Evolutionary conservation across 2,329 filamentous ascomycete genomes (phyloP).

Genomic region (Exophiala dermatitidis): DNA sequence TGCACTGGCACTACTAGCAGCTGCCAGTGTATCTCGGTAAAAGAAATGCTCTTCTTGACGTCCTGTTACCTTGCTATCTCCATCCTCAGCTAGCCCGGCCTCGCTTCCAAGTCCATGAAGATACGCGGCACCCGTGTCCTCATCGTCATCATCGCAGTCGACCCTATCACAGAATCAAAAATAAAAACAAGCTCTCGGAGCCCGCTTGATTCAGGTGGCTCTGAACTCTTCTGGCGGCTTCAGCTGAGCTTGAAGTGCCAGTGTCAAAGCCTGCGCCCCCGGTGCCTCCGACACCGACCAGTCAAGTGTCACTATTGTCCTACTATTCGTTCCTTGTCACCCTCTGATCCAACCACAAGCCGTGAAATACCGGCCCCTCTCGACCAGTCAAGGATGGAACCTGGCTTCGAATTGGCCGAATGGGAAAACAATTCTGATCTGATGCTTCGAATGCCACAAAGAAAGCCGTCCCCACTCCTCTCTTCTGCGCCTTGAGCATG

Average conservation of each 20-base stretch:
- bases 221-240: neutral
- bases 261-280: neutral
- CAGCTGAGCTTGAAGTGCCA: neutral
- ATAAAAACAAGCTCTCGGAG: too few relatives aligned
- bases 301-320: neutral
- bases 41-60: too few relatives aligned
- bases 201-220: too few relatives aligned
- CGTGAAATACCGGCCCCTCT: neutral
- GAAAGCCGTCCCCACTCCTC: neutral
- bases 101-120: too few relatives aligned
- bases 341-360: neutral
- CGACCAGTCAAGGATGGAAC: neutral
- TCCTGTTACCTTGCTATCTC: too few relatives aligned
- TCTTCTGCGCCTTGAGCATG: neutral
- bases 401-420: constrained; percentile 6
- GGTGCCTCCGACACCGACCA: neutral
- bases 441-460: neutral
- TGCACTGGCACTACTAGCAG: too few relatives aligned
- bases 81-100: too few relatives aligned
- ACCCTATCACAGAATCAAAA: too few relatives aligned
- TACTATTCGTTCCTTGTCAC: neutral
- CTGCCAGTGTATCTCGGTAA: too few relatives aligned
- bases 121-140: too few relatives aligned
- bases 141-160: too few relatives aligned
- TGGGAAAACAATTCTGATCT: constrained; percentile 1